A percentile compares a stretch with the other conserved stretches of the same genome.
phyloP scores from a whole-genome alignment of 176 grass and related monocot species.

The Oryza coarctata region DNA sequence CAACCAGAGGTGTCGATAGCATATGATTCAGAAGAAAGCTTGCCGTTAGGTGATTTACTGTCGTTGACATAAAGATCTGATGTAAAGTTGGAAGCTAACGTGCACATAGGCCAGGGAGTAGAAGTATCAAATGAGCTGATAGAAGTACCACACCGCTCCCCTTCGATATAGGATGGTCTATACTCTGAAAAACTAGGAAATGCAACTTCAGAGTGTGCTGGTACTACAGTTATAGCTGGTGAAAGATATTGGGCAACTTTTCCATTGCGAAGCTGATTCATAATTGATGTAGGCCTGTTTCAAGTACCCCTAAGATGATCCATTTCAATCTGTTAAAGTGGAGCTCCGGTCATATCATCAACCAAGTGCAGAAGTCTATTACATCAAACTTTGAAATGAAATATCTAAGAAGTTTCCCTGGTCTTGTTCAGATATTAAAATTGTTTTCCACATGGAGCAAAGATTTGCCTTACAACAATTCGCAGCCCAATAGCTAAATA shows the following conservation, averaged over 20 bases:
- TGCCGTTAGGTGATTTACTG: slow-evolving; percentile 2
- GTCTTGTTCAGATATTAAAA: neutral
- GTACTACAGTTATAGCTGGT: slow-evolving; percentile 14
- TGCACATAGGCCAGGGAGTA: neutral
- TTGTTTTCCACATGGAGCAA: neutral
- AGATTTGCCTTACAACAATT: neutral
- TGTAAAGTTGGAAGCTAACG: slow-evolving; percentile 33
- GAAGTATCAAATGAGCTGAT: slow-evolving; percentile 20
- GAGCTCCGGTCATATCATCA: neutral
- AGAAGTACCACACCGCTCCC: slow-evolving; percentile 9
- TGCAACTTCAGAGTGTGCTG: slow-evolving; percentile 20
- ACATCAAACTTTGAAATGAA: slow-evolving; percentile 14
- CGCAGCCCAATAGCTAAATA: neutral
- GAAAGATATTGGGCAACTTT: slow-evolving; percentile 32
- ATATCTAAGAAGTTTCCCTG: neutral
- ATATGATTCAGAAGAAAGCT: slow-evolving; percentile 33
- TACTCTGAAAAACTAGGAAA: slow-evolving; percentile 27
- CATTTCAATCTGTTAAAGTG: slow-evolving; percentile 22
- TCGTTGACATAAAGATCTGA: slow-evolving; percentile 37
- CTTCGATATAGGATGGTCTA: slow-evolving; percentile 20
- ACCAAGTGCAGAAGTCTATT: neutral
- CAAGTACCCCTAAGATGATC: slow-evolving; percentile 6
- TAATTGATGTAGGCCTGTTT: slow-evolving; percentile 26
- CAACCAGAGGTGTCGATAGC: slow-evolving; percentile 7
- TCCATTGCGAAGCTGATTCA: slow-evolving; percentile 33